Evolutionary conservation across 1,139 yeast genomes (phyloP), one percentile per base, ranked within the genome.

Genomic region (Debaryomyces sp.): DNA sequence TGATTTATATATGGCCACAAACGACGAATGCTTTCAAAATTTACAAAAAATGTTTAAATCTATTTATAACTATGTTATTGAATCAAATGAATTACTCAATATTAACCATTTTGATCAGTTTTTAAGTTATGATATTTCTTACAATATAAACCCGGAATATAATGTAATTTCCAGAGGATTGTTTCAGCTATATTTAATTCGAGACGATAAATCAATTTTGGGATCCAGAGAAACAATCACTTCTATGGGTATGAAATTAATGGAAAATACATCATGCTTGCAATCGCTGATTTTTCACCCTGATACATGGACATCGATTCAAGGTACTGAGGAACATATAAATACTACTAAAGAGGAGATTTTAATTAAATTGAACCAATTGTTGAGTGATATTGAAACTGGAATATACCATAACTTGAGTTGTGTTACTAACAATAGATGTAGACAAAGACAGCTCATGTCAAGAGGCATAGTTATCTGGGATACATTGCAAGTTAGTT

Each of bases 401-500:
- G 80, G 78, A 0, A 64, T 75, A 22, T 80, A 81, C 59, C 90
- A 87, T 50, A 71, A 78, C 58, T 62, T 88, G 35, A 79, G 82
- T 10, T 72, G 78, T 2, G 70, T 75, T 52, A 85, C 89, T 15
- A 88, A 85, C 63, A 92, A 92, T 60, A 83, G 89, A 23, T 84
- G 96, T 47, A 78, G 97, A 46, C 94, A 89, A 61, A 81, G 97
- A 54, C 97, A 90, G 61, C 58, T 75, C 75, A 82, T 57, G 67
- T 86, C 63, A 64, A 84, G 58, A 73, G 85, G 63, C 68, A 78
- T 62, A 58, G 82, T 55, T 58, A 62, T 82, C 2, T 89, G 95
- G 87, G 97, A 94, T 63, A 78, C 90, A 2, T 70, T 90, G 30
- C 97, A 92, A 62, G 96, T 87, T 4, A 73, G 75, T 38, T 68